Evolutionary conservation across 257 asterid species (phyloP).

Genomic region (Paulownia fortunei): DNA sequence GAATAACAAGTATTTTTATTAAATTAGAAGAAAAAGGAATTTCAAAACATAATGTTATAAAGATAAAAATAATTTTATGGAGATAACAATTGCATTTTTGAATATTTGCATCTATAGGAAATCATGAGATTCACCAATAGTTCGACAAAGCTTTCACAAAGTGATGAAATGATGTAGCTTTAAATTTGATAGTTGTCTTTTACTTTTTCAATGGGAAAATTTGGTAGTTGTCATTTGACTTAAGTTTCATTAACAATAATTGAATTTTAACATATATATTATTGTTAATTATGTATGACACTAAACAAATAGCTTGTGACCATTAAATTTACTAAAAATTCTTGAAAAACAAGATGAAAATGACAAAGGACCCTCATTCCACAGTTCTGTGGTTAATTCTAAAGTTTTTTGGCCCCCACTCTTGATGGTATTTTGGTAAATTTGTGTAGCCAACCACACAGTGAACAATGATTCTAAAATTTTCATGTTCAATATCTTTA

Average conservation of each 20-base stretch:
- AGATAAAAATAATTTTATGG: background rate
- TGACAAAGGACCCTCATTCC: background rate
- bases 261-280: background rate
- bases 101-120: constrained; percentile 1
- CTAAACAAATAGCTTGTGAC: constrained; percentile 7
- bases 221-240: constrained; percentile 10
- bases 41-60: background rate
- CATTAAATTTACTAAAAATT: background rate
- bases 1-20: no score
- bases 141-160: background rate
- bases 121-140: constrained; percentile 25
- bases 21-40: background rate
- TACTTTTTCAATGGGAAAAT: background rate
- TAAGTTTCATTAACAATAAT: constrained; percentile 1
- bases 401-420: background rate
- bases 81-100: background rate
- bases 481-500: background rate
- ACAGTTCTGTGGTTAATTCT: background rate
- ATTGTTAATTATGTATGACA: background rate
- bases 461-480: background rate
- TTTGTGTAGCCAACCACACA: background rate
- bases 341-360: background rate
- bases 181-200: background rate
- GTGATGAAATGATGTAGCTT: background rate
- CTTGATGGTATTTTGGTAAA: background rate